Base-by-base conservation (phyloP, 129 eudicot species). In the Escallonia rubra region DNA sequence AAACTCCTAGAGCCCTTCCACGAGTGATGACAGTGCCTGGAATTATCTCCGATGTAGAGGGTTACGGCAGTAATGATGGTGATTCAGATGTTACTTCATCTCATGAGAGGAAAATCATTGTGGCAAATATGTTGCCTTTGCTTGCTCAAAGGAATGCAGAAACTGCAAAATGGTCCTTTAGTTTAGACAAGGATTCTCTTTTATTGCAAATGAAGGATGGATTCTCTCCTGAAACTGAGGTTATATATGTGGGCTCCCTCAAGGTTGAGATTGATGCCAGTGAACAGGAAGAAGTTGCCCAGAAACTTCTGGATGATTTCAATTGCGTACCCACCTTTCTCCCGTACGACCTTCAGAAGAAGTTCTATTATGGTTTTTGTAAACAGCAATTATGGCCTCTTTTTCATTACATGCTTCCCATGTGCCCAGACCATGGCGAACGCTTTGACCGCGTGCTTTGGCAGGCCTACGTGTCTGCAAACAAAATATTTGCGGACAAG, bases 371-470 rank as follows among this genome's bases (percentile, higher is more conserved):
- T 43, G 97, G 97, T 46, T 91, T 85, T 65, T 91, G 97, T 67
- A 91, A 91, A 72, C 97, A 91, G 55, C 84, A 91, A 59, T 75
- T 91, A 3, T 91, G 97, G 97, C 90, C 97, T 15, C 82, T 87
- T 40, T 91, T 91, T 41, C 97, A 91, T 73, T 91, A 91, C 83
- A 91, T 91, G 97, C 90, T 91, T 40, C 97, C 97, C 13, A 83
- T 91, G 90, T 83, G 88, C 60, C 74, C 83, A 0, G 89, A 85
- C 50, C 90, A 91, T 38, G 85, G 88, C 52, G 96, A 85, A 43
- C 90, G 96, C 4, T 87, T 80, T 81, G 96, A 91, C 69, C 81
- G 86, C 4, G 77, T 52, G 14, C 83, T 85, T 3, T 91, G 97
- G 97, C 93, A 77, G 65, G 95, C 97, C 2, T 91, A 91, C 48